Evolutionary conservation across 345 rosid species (phyloP), one percentile per base, ranked within the genome.

Genomic region (Heritiera fomes): DNA sequence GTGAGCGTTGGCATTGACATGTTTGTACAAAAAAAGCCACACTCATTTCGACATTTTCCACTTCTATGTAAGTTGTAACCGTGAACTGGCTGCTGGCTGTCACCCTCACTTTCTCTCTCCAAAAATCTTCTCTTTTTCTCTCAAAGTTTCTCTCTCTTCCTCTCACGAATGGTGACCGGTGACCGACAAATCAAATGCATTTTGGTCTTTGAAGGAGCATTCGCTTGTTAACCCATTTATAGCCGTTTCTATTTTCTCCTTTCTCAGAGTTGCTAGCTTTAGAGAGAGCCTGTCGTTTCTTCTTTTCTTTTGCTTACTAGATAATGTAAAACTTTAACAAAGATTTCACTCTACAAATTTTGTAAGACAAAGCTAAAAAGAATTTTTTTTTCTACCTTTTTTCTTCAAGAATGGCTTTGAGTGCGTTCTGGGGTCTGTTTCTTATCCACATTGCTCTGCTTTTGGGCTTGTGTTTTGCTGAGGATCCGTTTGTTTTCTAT

Each of bases 401-500:
- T 32, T 12, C 23, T 68, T 70, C 17, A 23, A 70, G 45, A 62
- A 95, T 95, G 99, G 94, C 85, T 83, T 77, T 84, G 79, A 46
- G 79, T 76, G 80, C 78, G 75, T 80, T 86, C 73, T 77, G 83
- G 40, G 75, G 82, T 75, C 83, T 91, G 89, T 78, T 87, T 81
- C 83, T 87, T 69, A n/a, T 92, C 89, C 85, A 86, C 86, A 81
- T 86, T 87, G 84, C 71, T 73, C 84, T 89, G 79, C 84, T 91
- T 15, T 40, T 73, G 34, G 77, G 85, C 78, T 73, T 82, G 41
- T 86, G 90, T 85, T 88, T 79, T n/a, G 93, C 95, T 81, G 94
- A 70, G 69, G 99, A 96, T 88, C 95, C 97, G 15, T 87, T 82
- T 80, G 92, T 82, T 28, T 84, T 58, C 85, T 91, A 77, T 55